These are phyloP conservation scores for Trebouxia sp. DNA, from an alignment of 139 green algal genomes.

Conservation along the genomic window DNA sequence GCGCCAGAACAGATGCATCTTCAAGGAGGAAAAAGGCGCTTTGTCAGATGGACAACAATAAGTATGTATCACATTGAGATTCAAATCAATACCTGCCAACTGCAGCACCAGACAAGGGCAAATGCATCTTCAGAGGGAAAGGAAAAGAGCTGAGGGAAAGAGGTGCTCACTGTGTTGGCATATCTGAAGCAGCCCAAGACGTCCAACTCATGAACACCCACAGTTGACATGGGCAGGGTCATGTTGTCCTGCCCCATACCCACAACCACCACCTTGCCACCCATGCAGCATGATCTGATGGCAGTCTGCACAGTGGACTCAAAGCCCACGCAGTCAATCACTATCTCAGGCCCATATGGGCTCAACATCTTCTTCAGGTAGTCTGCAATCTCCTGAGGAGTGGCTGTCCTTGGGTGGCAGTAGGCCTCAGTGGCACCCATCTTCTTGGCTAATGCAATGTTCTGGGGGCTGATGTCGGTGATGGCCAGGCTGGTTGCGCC, in stretches of 20 bases:
- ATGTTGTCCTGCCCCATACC: slow-evolving; percentile 64
- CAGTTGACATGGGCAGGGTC: slow-evolving; percentile 44
- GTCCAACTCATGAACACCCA: slow-evolving; percentile 53
- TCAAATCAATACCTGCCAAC: no score
- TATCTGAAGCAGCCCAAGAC: slow-evolving; percentile 67
- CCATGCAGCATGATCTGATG: slow-evolving; percentile 33
- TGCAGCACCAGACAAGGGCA: neutral
- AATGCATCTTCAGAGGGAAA: neutral
- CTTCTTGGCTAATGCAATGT: slow-evolving; percentile 34
- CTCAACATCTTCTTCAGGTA: slow-evolving; percentile 17
- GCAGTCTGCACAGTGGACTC: slow-evolving; percentile 52
- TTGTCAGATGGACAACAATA: neutral
- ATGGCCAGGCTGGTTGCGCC: slow-evolving; percentile 53
- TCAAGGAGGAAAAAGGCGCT: no score
- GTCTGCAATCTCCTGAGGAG: slow-evolving; percentile 29
- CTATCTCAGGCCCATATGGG: slow-evolving; percentile 46
- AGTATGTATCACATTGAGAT: neutral
- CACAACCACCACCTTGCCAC: slow-evolving; percentile 57
- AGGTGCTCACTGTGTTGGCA: slow-evolving; percentile 51
- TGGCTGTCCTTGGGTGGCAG: slow-evolving; percentile 12
- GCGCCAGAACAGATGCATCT: no score
- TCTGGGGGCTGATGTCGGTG: slow-evolving; percentile 39
- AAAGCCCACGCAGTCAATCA: slow-evolving; percentile 67
- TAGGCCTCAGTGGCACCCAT: slow-evolving; percentile 35
- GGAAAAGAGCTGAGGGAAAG: neutral